Evolutionary conservation across 2,329 filamentous ascomycete genomes (phyloP).

Genomic region (Fusarium fujikuroi): DNA sequence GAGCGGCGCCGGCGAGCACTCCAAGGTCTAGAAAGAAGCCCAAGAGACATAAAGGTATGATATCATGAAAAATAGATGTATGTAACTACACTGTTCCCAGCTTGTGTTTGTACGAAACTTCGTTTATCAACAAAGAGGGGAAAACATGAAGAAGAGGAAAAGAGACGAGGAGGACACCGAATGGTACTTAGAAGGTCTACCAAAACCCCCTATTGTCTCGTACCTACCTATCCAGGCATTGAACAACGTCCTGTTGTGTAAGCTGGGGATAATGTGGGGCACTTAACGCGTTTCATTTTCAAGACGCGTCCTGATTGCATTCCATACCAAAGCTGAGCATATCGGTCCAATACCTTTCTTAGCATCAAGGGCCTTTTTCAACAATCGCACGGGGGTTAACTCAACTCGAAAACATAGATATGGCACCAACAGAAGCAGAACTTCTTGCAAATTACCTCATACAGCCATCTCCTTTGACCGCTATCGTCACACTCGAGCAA

Average conservation of each 20-base stretch:
- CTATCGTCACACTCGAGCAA: constrained; percentile 76
- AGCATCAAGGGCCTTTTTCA: neutral
- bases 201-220: neutral
- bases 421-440: constrained; percentile 78
- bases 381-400: neutral
- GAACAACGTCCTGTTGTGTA: neutral
- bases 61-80: neutral
- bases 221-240: neutral
- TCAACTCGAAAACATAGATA: constrained; percentile 49
- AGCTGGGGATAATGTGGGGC: constrained; percentile 10
- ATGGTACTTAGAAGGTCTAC: neutral
- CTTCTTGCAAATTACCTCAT: constrained; percentile 84
- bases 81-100: neutral
- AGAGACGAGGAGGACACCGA: neutral
- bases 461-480: constrained; percentile 77
- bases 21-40: neutral
- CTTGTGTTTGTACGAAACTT: neutral
- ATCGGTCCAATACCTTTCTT: neutral
- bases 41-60: neutral
- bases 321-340: neutral
- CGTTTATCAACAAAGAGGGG: neutral
- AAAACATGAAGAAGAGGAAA: neutral
- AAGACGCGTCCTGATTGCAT: constrained; percentile 33
- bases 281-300: constrained; percentile 37
- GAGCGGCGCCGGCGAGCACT: neutral